Base-by-base conservation (phyloP, 345 rosid species). In the Raphanus raphanistrum region DNA sequence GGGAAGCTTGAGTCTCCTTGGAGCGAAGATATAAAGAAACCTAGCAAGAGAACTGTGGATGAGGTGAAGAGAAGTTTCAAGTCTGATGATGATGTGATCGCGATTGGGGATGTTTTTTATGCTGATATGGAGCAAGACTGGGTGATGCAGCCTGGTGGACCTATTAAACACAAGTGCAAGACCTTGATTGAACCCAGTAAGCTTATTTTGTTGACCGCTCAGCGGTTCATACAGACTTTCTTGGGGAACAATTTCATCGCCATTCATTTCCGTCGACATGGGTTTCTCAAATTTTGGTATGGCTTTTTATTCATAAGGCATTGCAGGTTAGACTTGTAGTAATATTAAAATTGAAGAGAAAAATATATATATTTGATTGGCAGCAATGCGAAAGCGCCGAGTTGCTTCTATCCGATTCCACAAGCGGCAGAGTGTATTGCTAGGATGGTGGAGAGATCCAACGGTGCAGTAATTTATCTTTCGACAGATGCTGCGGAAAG, bases 141-240 rank as follows among this genome's bases (percentile, higher is more conserved):
- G 98, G 85, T 89, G 59, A 84, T 87, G 92, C 98, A 92, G 82
- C 93, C 98, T n/a, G 97, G 98, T 50, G 98, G 98, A 72, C 95
- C 98, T 0, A 84, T 94, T 67, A 82, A 85, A 21, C 98, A 94
- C 79, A 90, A 87, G 45, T 94, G 98, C 82, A 90, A 88, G 90
- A 88, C 96, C 15, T 77, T 94, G 84, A 84, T 94, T 0, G 97
- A 92, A 83, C 97, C 98, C 0, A 94, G 88, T 74, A 88, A 70
- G 68, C 86, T 90, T 35, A 92, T 94, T 72, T 61, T 84, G 87
- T 80, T 90, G 73, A 92, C 98, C 1, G 96, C 99, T 0, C 97
- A 92, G 77, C 84, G 97, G 25, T 48, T 48, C 54, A 48, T 48
- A 48, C 54, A 48, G 54, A 48, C 54, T 7, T 48, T 48, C 54